Conservation (phyloP, 257 asterid species). For the Asclepias syriaca region DNA sequence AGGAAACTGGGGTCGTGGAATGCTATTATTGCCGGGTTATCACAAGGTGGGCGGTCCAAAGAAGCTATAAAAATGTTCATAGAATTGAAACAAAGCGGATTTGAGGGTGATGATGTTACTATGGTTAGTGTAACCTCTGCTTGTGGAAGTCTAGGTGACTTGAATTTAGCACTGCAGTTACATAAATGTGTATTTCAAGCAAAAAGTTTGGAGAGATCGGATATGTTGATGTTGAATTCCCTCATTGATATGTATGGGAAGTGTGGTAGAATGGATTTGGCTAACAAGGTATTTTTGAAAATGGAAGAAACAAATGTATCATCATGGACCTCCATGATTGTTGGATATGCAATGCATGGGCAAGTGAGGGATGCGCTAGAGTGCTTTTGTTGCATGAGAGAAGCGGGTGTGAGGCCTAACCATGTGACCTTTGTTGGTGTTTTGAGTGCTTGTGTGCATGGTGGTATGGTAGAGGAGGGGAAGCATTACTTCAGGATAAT, state of each 20-base stretch:
- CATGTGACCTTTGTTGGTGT: conserved; percentile 79
- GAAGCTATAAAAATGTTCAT: conserved; percentile 61
- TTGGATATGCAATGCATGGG: conserved; percentile 80
- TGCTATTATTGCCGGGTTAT: conserved; percentile 67
- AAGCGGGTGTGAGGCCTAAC: conserved; percentile 55
- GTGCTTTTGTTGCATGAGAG: conserved; percentile 54
- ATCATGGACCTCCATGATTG: conserved; percentile 88
- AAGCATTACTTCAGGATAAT: conserved; percentile 59
- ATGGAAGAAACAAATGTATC: conserved; percentile 78
- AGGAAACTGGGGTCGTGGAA: conserved; percentile 90
- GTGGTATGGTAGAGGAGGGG: conserved; percentile 77
- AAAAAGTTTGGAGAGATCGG: conserved; percentile 31
- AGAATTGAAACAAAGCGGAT: conserved; percentile 49
- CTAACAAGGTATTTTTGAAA: conserved; percentile 44
- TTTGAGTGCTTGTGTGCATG: conserved; percentile 89
- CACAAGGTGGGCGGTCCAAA: conserved; percentile 66
- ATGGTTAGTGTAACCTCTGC: conserved; percentile 79
- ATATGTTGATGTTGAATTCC: conserved; percentile 70
- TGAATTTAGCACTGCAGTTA: conserved; percentile 63
- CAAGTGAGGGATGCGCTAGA: conserved; percentile 49
- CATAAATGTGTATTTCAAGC: conserved; percentile 72
- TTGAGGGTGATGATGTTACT: conserved; percentile 69
- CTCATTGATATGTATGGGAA: conserved; percentile 81
- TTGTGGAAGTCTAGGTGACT: conserved; percentile 69
- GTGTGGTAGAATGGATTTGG: conserved; percentile 87